These are phyloP conservation scores for Yamadazyma siamensis DNA, from an alignment of 1,139 yeast species.

Conservation along the genomic window DNA sequence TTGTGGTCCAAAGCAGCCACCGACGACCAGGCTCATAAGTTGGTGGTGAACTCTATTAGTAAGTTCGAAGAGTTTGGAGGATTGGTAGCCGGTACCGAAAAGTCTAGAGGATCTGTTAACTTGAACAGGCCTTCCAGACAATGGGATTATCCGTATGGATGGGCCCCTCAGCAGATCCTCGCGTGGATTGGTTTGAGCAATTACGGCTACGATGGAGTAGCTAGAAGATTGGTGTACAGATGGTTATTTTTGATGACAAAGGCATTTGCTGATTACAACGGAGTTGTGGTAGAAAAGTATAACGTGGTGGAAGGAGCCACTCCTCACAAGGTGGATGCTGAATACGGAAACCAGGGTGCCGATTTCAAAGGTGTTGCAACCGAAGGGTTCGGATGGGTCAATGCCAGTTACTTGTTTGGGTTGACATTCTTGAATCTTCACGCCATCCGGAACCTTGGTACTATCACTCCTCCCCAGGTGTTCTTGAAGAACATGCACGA, in stretches of 20 bases:
- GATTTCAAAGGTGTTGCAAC: conserved; percentile 92
- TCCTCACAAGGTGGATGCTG: conserved; percentile 93
- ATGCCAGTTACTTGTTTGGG: conserved; percentile 80
- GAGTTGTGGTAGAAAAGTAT: conserved; percentile 94
- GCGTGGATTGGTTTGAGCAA: conserved; percentile 85
- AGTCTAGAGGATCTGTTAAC: conserved; percentile 71
- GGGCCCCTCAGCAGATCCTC: conserved; percentile 98
- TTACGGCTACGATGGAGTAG: conserved; percentile 67
- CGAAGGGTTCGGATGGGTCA: conserved; percentile 98
- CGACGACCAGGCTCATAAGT: conserved; percentile 62
- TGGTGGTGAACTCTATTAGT: conserved; percentile 60
- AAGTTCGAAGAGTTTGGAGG: conserved; percentile 89
- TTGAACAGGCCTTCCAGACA: conserved; percentile 80
- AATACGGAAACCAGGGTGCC: conserved; percentile 94
- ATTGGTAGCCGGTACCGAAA: conserved; percentile 77
- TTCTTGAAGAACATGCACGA: conserved; percentile 54
- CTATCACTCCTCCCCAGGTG: conserved; percentile 74
- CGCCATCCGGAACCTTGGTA: conserved; percentile 76
- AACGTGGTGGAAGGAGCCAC: conserved; percentile 80
- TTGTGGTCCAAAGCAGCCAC: conserved; percentile 81
- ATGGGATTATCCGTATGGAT: conserved; percentile 97
- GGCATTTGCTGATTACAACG: conserved; percentile 91
- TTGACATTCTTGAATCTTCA: conserved; percentile 63
- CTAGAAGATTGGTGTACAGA: conserved; percentile 73
- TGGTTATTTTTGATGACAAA: conserved; percentile 91